Percentiles rank a stretch among this genome's conserved stretches.
Evolutionary conservation across 805 yeast genomes (phyloP).

Genomic region (Lachancea kluyveri): DNA sequence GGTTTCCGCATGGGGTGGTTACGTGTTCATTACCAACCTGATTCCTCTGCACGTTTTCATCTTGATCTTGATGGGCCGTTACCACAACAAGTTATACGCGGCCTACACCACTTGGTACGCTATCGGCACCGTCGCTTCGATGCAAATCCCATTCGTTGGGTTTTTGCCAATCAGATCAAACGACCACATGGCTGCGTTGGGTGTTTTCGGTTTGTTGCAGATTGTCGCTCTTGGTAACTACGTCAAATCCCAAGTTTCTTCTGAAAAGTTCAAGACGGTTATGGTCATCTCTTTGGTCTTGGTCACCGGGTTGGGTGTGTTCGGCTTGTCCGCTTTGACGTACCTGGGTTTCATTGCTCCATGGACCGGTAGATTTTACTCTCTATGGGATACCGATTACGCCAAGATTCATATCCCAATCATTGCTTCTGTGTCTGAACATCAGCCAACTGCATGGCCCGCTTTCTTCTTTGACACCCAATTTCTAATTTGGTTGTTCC

Average conservation of each 20-base stretch:
- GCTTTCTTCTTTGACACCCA: slow-evolving; percentile 92
- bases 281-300: slow-evolving; percentile 52
- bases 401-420: slow-evolving; percentile 98
- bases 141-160: slow-evolving; percentile 99
- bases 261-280: slow-evolving; percentile 66
- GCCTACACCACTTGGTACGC: slow-evolving; percentile 97
- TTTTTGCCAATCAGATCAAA: slow-evolving; percentile 94
- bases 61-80: slow-evolving; percentile 89
- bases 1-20: slow-evolving; percentile 99
- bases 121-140: slow-evolving; percentile 93
- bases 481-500: slow-evolving; percentile 95
- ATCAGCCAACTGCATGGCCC: slow-evolving; percentile 99
- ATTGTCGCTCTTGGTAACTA: slow-evolving; percentile 82
- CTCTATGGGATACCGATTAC: slow-evolving; percentile 95
- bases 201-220: slow-evolving; percentile 93
- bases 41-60: slow-evolving; percentile 94
- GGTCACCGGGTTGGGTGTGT: slow-evolving; percentile 56
- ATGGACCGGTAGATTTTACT: slow-evolving; percentile 99
- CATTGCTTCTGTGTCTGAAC: slow-evolving; percentile 97
- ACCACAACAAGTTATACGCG: slow-evolving; percentile 72
- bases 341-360: slow-evolving; percentile 94
- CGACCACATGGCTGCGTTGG: slow-evolving; percentile 97
- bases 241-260: slow-evolving; percentile 65
- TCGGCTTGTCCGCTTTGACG: slow-evolving; percentile 73
- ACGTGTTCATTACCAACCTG: slow-evolving; percentile 95